Evolutionary conservation across 176 grass and related monocot species (phyloP), one percentile per base, ranked within the genome.

Genomic region (Tillandsia leiboldiana): DNA sequence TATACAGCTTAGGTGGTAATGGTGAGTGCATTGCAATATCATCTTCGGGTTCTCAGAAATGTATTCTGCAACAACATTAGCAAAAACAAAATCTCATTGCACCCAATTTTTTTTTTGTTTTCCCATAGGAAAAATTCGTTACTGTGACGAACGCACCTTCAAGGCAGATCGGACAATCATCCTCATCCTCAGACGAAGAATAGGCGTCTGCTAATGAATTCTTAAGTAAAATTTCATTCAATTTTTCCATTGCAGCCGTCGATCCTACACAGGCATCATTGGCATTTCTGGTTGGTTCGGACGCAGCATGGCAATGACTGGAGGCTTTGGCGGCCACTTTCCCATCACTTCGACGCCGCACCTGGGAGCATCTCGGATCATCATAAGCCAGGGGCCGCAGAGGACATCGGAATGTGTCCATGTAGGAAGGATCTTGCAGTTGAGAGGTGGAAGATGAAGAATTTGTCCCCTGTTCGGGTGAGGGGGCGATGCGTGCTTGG

Each of bases 1-100:
- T 78, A 89, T 89, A 77, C 90, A 94, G 69, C 90, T 42, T 72
- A 89, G 83, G 69, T 94, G 90, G 67, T 84, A 94, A 84, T 72
- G 48, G 79, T 94, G 90, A 61, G 79, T 81, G 81, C 90, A 94
- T 26, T 94, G 80, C 76, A 94, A 68, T 70, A 26, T 63, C 56
- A 75, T 75, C 66, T 76, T 84, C 1, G 90, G 90, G 50, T 94
- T 89, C 68, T 87, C 86, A 14, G 48, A 65, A 65, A 79, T 48
- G 54, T 89, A 94, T 53, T 94, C 90, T 93, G 80, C 8, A 14
- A 64, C 26, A 42, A 42, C 5, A 42, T 42, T 42, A 15, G n/a
- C 51, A 73, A n/a, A n/a, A 51, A 76, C 20, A 42, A 42, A 42
- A 42, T 42, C 33, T 42, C 3, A 42, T 8, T 42, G 33, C 33